Conservation (phyloP, 106 monocot species). For the Apostasia shenzhenica region DNA sequence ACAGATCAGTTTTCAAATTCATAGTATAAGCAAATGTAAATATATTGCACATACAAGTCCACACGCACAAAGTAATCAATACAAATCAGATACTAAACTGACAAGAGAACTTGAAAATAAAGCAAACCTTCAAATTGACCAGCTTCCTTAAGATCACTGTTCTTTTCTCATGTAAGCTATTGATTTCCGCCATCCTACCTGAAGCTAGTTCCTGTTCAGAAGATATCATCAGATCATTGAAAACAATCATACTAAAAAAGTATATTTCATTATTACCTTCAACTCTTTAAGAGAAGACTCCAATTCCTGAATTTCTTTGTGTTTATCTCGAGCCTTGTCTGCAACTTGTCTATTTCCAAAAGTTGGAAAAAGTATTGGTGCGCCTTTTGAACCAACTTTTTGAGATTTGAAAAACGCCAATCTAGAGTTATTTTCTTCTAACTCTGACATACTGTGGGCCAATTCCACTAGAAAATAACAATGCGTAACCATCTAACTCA, state of each 20-base stretch:
- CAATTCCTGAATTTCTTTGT: slow-evolving; percentile 70
- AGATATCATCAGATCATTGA: slow-evolving; percentile 7
- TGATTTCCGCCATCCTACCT: slow-evolving; percentile 57
- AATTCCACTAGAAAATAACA: slow-evolving; percentile 47
- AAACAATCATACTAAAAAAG: not conserved
- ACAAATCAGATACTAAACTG: not conserved
- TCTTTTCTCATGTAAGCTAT: slow-evolving; percentile 56
- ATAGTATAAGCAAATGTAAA: not conserved
- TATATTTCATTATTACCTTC: slow-evolving; percentile 27
- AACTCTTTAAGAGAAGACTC: slow-evolving; percentile 56
- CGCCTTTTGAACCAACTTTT: slow-evolving; percentile 40
- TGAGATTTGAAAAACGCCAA: slow-evolving; percentile 57
- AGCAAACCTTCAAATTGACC: slow-evolving; percentile 53
- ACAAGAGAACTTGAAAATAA: slow-evolving; percentile 4
- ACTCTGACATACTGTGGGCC: slow-evolving; percentile 37
- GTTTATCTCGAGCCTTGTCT: slow-evolving; percentile 59
- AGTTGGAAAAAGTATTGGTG: slow-evolving; percentile 58
- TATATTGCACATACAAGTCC: slow-evolving; percentile 3
- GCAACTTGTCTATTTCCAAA: slow-evolving; percentile 48
- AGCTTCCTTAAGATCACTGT: slow-evolving; percentile 58
- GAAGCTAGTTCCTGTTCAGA: slow-evolving; percentile 62
- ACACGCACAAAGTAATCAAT: slow-evolving; percentile 6
- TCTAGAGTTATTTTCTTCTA: slow-evolving; percentile 67
- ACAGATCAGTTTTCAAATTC: slow-evolving; percentile 7
- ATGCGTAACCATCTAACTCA: no score